These are phyloP conservation scores for Picea glauca DNA, from an alignment of 75 land plant species.

Conservation along the genomic window DNA sequence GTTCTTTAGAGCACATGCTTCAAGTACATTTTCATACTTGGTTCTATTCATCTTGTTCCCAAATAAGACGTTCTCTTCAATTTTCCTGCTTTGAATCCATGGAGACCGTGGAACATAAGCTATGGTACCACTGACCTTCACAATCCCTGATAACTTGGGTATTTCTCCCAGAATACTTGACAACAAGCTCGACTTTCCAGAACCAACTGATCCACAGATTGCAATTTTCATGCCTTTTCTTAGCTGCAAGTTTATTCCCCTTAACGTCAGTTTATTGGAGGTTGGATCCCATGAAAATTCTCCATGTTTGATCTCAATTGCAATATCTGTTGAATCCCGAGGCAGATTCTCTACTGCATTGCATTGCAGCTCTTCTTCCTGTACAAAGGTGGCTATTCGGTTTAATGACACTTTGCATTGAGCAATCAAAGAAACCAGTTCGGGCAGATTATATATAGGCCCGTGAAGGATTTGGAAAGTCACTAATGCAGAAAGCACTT, in stretches of 20 bases:
- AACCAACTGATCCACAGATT: constrained; percentile 48
- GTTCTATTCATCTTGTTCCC: constrained; percentile 62
- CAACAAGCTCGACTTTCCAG: constrained; percentile 48
- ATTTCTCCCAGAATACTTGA: constrained; percentile 47
- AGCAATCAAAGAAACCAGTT: constrained; percentile 28
- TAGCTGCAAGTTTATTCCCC: constrained; percentile 27
- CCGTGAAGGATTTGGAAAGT: constrained; percentile 41
- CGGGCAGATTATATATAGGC: constrained; percentile 33
- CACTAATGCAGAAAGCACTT: constrained; percentile 44
- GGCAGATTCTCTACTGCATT: constrained; percentile 9
- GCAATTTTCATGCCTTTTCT: constrained; percentile 36
- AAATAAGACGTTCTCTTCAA: constrained; percentile 57
- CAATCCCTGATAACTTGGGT: constrained; percentile 39
- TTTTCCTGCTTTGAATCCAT: constrained; percentile 53
- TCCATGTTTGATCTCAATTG: constrained; percentile 15
- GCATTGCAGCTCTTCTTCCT: constrained; percentile 8
- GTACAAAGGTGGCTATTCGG: constrained; percentile 14
- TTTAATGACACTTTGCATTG: constrained; percentile 35
- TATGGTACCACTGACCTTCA: constrained; percentile 33
- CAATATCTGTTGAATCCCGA: background rate
- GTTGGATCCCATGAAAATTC: constrained; percentile 25
- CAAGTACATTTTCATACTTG: constrained; percentile 53
- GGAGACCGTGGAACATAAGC: constrained; percentile 51
- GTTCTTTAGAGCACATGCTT: constrained; percentile 64
- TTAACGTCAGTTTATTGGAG: constrained; percentile 14